A percentile compares a stretch with the other conserved stretches of the same genome.
These are phyloP conservation scores for Lablab purpureus DNA, from an alignment of 306 rosid genomes.

Conservation along the genomic window DNA sequence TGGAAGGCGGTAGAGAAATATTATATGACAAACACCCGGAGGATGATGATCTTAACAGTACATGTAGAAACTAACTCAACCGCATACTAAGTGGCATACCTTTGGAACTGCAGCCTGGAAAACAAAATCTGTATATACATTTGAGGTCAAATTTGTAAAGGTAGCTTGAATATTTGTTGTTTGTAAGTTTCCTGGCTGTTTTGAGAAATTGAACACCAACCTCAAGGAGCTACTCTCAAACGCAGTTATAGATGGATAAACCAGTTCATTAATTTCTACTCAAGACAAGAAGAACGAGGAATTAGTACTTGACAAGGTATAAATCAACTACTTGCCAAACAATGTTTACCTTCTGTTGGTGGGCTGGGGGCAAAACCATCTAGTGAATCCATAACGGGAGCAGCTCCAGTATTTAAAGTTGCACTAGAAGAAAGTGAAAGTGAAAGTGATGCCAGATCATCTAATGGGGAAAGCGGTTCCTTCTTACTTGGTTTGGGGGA, in stretches of 20 bases:
- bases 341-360: slow-evolving; percentile 54
- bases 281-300: slow-evolving; percentile 13
- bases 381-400: not conserved
- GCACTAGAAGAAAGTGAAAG: slow-evolving; percentile 56
- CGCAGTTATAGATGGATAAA: slow-evolving; percentile 76
- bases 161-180: slow-evolving; percentile 71
- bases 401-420: slow-evolving; percentile 49
- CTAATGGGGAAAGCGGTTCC: slow-evolving; percentile 59
- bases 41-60: not conserved
- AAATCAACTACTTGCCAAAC: slow-evolving; percentile 2
- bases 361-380: slow-evolving; percentile 22
- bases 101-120: slow-evolving; percentile 97
- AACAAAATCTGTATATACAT: slow-evolving; percentile 67
- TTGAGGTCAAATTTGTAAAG: slow-evolving; percentile 69
- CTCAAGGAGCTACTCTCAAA: slow-evolving; percentile 79
- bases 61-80: slow-evolving; percentile 29
- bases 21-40: not conserved
- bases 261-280: slow-evolving; percentile 66
- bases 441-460: slow-evolving; percentile 64
- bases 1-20: slow-evolving; percentile 1
- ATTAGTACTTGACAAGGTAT: slow-evolving; percentile 14
- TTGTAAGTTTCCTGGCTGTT: slow-evolving; percentile 72
- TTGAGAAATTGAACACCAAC: slow-evolving; percentile 73
- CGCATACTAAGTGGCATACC: slow-evolving; percentile 53
- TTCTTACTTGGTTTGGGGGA: slow-evolving; percentile 40